Evolutionary conservation across 805 yeast species (phyloP).

Genomic region (Candida ortonii): DNA sequence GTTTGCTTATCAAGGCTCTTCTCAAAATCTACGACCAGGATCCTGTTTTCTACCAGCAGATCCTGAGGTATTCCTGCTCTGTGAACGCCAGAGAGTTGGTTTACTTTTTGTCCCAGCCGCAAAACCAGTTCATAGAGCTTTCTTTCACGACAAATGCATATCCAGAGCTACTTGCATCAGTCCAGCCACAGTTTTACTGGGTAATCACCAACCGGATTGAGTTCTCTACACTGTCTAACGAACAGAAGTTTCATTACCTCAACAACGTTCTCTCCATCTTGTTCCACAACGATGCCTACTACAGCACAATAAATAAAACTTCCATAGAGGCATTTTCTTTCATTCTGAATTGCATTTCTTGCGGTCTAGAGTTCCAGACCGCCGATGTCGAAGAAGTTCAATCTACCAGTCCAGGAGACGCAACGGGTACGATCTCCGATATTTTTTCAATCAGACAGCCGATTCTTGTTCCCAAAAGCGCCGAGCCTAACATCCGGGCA

Average conservation of each 20-base stretch:
- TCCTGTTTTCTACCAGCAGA: constrained; percentile 1
- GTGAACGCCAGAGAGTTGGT: constrained; percentile 5
- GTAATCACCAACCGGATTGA: constrained; percentile 3
- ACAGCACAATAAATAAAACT: constrained; percentile 4
- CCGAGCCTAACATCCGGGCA: constrained; percentile 8
- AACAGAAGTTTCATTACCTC: constrained; percentile 13
- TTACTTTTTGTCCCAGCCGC: constrained; percentile 8
- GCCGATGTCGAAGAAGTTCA: constrained; percentile 7
- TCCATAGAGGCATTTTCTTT: constrained; percentile 18
- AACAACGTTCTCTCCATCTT: constrained; percentile 14
- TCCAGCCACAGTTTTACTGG: constrained; percentile 12
- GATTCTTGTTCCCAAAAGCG: constrained; percentile 5
- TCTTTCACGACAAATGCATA: not conserved
- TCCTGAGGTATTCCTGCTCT: constrained; percentile 9
- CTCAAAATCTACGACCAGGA: constrained; percentile 9
- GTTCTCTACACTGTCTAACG: constrained; percentile 2
- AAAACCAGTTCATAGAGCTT: constrained; percentile 7
- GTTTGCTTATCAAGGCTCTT: constrained; percentile 7
- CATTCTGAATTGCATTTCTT: constrained; percentile 16
- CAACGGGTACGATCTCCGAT: not conserved
- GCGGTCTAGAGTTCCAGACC: constrained; percentile 14
- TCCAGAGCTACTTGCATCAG: constrained; percentile 1
- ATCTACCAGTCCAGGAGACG: too few species aligned
- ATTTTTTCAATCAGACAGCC: too few species aligned
- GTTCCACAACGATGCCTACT: constrained; percentile 5